Base-by-base conservation (phyloP, 129 eudicot species). In the Centella asiatica region DNA sequence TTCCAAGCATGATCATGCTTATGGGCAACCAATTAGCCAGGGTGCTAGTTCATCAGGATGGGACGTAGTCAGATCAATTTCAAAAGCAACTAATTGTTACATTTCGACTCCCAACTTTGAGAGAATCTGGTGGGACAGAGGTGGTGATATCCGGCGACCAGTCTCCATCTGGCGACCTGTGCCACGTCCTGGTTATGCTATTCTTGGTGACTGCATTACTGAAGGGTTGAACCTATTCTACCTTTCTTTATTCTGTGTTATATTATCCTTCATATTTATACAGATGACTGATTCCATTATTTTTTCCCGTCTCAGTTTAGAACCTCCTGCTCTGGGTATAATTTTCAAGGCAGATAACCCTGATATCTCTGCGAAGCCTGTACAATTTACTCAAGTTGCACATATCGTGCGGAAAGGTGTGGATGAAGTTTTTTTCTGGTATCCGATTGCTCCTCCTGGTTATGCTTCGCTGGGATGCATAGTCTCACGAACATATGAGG, bases 51-150 rank as follows among this genome's bases (percentile, higher is more conserved):
- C 92, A 52, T 76, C 89, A 12, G 87, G 98, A 44, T 87, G 87
- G 95, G 98, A 90, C 71, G 63, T 81, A 37, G 71, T 86, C 51
- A 79, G 94, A 77, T 76, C 98, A 64, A 68, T 82, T 53, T 82
- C 92, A 19, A 82, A 73, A 70, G 68, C 81, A 63, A 78, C 78
- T 37, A 68, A 77, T 57, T 83, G 74, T 73, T 82, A 77, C 60
- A 70, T 82, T 77, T 85, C 96, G 49, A 83, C 85, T 61, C 95
- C 99, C 67, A 83, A 81, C 65, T 93, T 93, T 71, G 88, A 87
- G 77, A 77, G 99, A 73, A 85, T 93, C 64, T 93, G 99, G 99
- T 93, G 96, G 99, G 96, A 93, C 80, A 87, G 79, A 72, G 99
- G 96, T 52, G 71, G 83, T 65, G 99, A 93, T 67, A 65, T 69